A percentile compares a stretch with the other conserved stretches of the same genome.
phyloP scores from a whole-genome alignment of 495 filamentous ascomycete species.

The Trichoderma reesei region DNA sequence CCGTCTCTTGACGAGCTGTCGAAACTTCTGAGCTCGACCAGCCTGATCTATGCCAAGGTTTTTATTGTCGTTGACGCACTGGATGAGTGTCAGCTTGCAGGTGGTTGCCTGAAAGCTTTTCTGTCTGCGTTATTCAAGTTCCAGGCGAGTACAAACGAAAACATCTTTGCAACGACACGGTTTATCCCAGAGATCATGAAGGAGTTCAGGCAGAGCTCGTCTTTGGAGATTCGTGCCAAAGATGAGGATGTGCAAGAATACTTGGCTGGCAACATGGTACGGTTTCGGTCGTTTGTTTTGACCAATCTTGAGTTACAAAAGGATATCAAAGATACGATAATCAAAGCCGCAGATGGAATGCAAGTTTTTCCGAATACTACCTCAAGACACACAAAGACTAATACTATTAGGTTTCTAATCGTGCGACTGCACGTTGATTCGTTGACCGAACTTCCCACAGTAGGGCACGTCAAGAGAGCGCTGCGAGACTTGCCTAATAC shows the following conservation, averaged over 20 bases:
- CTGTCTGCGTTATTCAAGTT: conserved; percentile 20
- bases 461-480: conserved; percentile 23
- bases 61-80: conserved; percentile 39
- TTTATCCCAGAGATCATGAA: conserved; percentile 21
- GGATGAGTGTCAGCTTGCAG: conserved; percentile 29
- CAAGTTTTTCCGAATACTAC: background rate
- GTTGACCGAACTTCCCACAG: conserved; percentile 26
- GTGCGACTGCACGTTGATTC: conserved; percentile 42
- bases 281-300: background rate
- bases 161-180: conserved; percentile 34
- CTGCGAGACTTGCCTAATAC: conserved; percentile 26
- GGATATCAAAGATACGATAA: background rate
- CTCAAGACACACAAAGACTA: background rate
- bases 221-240: conserved; percentile 26
- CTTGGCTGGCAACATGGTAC: background rate
- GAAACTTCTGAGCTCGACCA: conserved; percentile 16
- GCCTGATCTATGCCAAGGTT: conserved; percentile 16
- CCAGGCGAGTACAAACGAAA: conserved; percentile 15
- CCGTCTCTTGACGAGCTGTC: conserved; percentile 22
- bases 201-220: conserved; percentile 4
- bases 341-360: background rate
- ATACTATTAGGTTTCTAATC: conserved; percentile 39
- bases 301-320: background rate
- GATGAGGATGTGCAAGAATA: conserved; percentile 25
- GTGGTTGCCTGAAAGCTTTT: conserved; percentile 9